Conservation (phyloP, 305 asterid genomes). For the Lippia alba region DNA sequence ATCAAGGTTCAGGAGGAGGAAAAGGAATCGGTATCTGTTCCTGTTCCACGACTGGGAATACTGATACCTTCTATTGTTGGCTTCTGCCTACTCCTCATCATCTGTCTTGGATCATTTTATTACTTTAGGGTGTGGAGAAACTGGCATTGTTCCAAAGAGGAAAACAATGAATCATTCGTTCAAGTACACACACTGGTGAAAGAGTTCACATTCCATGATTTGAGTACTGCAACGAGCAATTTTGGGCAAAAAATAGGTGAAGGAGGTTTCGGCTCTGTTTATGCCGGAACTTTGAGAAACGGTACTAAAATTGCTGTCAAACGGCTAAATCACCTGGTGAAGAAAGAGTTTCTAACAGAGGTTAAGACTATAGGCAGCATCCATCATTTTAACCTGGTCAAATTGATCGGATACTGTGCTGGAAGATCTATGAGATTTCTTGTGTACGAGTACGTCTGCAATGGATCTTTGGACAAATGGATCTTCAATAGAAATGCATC, state of each 20-base stretch:
- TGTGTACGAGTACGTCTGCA: background rate
- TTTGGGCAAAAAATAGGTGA: background rate
- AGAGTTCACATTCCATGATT: background rate
- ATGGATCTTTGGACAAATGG: slow-evolving; percentile 9
- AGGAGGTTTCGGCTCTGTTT: background rate
- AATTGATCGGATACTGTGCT: background rate
- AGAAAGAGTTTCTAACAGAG: background rate
- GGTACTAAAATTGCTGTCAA: slow-evolving; percentile 3
- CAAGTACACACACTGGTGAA: background rate
- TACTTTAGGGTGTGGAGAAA: too few species aligned
- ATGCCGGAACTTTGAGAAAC: background rate
- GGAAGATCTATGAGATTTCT: background rate
- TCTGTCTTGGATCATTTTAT: too few species aligned
- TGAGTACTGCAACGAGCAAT: background rate
- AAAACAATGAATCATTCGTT: too few species aligned
- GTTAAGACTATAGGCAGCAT: slow-evolving; percentile 1
- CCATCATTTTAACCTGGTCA: slow-evolving; percentile 7
- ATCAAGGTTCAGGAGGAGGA: background rate
- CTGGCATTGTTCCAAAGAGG: too few species aligned
- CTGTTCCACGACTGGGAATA: background rate
- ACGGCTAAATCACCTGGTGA: background rate
- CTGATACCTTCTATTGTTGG: background rate
- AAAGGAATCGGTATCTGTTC: too few species aligned
- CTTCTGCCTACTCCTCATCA: background rate
- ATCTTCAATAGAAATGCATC: background rate